These are phyloP conservation scores for Cruciata laevipes DNA, from an alignment of 257 asterid genomes.

Conservation along the genomic window DNA sequence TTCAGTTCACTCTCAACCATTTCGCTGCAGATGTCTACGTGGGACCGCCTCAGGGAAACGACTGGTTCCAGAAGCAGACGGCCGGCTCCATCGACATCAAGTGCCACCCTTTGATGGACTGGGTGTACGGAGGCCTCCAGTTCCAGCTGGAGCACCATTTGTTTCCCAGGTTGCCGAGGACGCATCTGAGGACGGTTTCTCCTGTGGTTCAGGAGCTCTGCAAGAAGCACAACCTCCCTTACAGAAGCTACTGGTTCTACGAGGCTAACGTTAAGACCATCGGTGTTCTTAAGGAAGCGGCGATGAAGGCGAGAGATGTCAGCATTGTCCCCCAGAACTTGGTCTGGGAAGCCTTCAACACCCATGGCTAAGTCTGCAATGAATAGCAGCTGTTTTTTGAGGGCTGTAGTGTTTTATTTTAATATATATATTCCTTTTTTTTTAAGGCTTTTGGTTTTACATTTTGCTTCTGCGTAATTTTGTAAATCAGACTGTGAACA, in stretches of 20 bases:
- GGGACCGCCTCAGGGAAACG: conserved; percentile 65
- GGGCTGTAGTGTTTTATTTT: background rate
- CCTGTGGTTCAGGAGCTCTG: conserved; percentile 68
- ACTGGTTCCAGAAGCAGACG: conserved; percentile 90
- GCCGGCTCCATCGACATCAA: conserved; percentile 73
- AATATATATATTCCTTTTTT: background rate
- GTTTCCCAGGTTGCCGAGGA: conserved; percentile 88
- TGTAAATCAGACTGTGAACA: background rate
- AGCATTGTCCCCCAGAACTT: conserved; percentile 52
- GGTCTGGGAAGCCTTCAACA: conserved; percentile 89
- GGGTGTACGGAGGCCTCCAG: conserved; percentile 82
- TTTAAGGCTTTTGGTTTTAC: background rate
- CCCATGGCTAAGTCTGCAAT: conserved; percentile 51
- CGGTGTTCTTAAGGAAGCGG: conserved; percentile 55
- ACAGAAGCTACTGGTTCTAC: conserved; percentile 48
- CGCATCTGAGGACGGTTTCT: conserved; percentile 63
- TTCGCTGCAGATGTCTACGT: conserved; percentile 69
- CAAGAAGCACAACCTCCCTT: conserved; percentile 71
- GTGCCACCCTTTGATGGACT: conserved; percentile 65
- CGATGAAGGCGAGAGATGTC: conserved; percentile 62
- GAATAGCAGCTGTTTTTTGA: background rate
- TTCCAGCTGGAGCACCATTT: conserved; percentile 88
- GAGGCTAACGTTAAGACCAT: conserved; percentile 66
- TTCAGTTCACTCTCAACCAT: conserved; percentile 78
- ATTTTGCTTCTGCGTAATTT: background rate